A percentile compares a stretch with the other conserved stretches of the same genome.
Conservation (phyloP, 2,329 filamentous ascomycete genomes). For the Fonsecaea monophora region DNA sequence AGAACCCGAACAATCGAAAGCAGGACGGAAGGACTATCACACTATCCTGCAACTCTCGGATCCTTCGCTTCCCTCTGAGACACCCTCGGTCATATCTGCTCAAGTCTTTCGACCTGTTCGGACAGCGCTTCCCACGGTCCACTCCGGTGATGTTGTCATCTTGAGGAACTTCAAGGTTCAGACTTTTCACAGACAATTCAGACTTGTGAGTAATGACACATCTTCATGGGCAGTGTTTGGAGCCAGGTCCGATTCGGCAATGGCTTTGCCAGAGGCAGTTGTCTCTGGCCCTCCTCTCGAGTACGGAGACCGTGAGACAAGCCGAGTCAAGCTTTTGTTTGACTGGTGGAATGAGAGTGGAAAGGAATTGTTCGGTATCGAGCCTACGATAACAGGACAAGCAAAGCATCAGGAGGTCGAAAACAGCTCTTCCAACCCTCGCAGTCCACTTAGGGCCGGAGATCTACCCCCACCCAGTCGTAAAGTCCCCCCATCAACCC, state of each 20-base stretch:
- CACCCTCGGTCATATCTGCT: constrained; percentile 44
- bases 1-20: constrained; percentile 42
- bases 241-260: constrained; percentile 29
- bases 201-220: constrained; percentile 50
- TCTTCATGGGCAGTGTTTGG: constrained; percentile 58
- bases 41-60: constrained; percentile 54
- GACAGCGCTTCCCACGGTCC: constrained; percentile 47
- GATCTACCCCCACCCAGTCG: not conserved
- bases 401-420: not conserved
- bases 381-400: not conserved
- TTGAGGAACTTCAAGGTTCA: constrained; percentile 56
- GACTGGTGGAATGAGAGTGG: constrained; percentile 52
- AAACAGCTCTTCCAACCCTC: not conserved
- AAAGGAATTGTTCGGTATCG: constrained; percentile 30
- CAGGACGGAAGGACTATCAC: constrained; percentile 51
- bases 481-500: not conserved
- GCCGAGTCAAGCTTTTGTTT: constrained; percentile 46
- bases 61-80: constrained; percentile 46
- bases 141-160: constrained; percentile 52
- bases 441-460: not conserved
- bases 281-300: constrained; percentile 51
- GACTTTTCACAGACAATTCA: constrained; percentile 49
- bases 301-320: constrained; percentile 48
- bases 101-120: constrained; percentile 53
- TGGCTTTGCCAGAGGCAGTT: constrained; percentile 41